Conservation (phyloP, 225 moss, liverwort and hornwort species). For the Rhytidiadelphus loreus region DNA sequence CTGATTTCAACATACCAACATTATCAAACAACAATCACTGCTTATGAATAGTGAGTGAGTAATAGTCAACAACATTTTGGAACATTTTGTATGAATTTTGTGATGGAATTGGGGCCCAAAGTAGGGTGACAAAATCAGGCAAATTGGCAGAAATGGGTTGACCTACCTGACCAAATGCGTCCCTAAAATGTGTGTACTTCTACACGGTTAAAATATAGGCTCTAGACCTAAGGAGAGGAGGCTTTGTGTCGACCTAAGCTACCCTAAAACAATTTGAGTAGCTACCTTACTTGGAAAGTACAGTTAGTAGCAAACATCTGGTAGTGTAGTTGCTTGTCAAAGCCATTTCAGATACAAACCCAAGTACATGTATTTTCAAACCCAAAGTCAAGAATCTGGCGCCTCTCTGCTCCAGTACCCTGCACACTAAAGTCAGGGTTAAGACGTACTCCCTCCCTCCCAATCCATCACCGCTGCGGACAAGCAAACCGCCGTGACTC, state of each 20-base stretch:
- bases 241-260: background rate
- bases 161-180: background rate
- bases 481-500: background rate
- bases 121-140: too few relatives aligned
- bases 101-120: too few relatives aligned
- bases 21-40: too few relatives aligned
- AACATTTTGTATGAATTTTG: too few relatives aligned
- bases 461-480: background rate
- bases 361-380: background rate
- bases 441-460: too few relatives aligned
- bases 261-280: background rate
- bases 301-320: background rate
- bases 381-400: background rate
- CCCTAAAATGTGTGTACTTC: background rate
- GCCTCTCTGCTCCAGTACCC: background rate
- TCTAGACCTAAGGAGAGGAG: background rate
- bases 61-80: too few relatives aligned
- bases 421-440: background rate
- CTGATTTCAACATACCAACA: too few relatives aligned
- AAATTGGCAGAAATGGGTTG: too few relatives aligned
- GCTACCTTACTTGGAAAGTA: background rate
- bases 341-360: background rate
- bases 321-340: background rate
- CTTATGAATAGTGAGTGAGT: too few relatives aligned
- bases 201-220: background rate